A percentile compares a stretch with the other conserved stretches of the same genome.
phyloP scores from a whole-genome alignment of 495 filamentous ascomycete genomes.

The Xylaria cubensis region DNA sequence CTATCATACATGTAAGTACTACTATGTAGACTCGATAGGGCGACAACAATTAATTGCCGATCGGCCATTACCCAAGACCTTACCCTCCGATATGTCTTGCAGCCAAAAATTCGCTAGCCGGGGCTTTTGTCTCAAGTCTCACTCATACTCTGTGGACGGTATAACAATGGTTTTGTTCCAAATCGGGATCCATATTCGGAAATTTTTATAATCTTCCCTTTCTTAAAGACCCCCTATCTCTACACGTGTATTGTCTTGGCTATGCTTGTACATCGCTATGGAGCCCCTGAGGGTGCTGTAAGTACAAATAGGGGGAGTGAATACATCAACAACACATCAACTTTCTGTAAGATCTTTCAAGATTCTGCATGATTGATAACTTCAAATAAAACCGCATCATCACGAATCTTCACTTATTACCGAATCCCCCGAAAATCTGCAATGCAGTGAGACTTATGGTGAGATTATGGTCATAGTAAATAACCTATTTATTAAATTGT shows the following conservation, averaged over 20 bases:
- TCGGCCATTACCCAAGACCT: background rate
- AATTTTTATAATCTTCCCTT: slow-evolving; percentile 19
- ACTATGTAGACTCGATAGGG: background rate
- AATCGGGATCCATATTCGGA: slow-evolving; percentile 15
- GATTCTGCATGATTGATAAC: slow-evolving; percentile 6
- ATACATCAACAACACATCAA: background rate
- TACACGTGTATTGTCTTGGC: slow-evolving; percentile 9
- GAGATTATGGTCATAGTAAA: background rate
- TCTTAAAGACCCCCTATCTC: slow-evolving; percentile 12
- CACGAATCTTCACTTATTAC: background rate
- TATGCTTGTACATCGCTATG: background rate
- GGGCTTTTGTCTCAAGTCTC: background rate
- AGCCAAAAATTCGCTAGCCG: background rate
- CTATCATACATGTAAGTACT: background rate
- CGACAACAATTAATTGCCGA: slow-evolving; percentile 10
- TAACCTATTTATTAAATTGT: background rate
- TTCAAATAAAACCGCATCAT: background rate
- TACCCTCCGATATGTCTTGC: slow-evolving; percentile 15
- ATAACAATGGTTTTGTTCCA: slow-evolving; percentile 23
- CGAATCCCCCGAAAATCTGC: background rate
- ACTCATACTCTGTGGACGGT: background rate
- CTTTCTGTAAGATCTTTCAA: background rate
- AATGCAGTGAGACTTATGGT: background rate
- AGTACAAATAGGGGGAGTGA: background rate
- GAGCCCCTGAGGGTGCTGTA: background rate